A percentile compares a stretch with the other conserved stretches of the same genome.
Conservation (phyloP, 108 stramenopile genomes). For the Conticribra guillardii region DNA sequence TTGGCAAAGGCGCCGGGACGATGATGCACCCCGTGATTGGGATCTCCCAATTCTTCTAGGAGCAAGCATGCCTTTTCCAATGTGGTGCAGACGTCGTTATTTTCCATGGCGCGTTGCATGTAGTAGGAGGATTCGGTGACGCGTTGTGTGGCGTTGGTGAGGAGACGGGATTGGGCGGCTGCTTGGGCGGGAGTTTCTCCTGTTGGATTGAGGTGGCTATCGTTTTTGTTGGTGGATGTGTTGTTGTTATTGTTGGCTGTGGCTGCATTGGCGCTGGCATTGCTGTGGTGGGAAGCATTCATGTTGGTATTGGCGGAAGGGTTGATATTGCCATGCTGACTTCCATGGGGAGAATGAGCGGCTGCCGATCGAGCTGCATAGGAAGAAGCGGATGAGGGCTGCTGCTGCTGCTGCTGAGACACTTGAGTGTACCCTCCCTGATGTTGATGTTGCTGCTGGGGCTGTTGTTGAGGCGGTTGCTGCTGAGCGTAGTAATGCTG, state of each 20-base stretch:
- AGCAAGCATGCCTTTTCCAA: constrained; percentile 87
- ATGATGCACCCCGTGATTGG: constrained; percentile 65
- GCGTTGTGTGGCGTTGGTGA: constrained; percentile 58
- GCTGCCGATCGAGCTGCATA: constrained; percentile 46
- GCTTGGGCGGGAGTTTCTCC: constrained; percentile 8
- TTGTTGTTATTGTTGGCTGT: constrained; percentile 2
- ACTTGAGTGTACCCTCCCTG: too few species aligned
- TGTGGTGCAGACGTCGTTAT: constrained; percentile 68
- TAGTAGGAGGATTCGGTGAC: constrained; percentile 76
- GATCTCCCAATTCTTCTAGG: constrained; percentile 94
- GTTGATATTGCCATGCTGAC: constrained; percentile 5
- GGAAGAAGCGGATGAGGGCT: background rate
- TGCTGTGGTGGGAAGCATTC: background rate
- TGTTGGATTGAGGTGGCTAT: constrained; percentile 1
- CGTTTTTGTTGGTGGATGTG: constrained; percentile 24
- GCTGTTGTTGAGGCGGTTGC: constrained; percentile 30
- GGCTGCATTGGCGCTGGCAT: constrained; percentile 6
- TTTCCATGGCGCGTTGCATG: constrained; percentile 87
- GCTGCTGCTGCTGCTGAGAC: constrained; percentile 13
- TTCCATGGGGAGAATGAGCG: constrained; percentile 31
- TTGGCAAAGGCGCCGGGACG: background rate
- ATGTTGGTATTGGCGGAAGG: background rate
- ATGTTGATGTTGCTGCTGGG: constrained; percentile 18
- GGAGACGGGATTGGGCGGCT: constrained; percentile 45
- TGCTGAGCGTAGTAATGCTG: constrained; percentile 29